These are phyloP conservation scores for Trichosporon asahii DNA, from an alignment of 1,284 basidiomycete genomes.

Conservation along the genomic window DNA sequence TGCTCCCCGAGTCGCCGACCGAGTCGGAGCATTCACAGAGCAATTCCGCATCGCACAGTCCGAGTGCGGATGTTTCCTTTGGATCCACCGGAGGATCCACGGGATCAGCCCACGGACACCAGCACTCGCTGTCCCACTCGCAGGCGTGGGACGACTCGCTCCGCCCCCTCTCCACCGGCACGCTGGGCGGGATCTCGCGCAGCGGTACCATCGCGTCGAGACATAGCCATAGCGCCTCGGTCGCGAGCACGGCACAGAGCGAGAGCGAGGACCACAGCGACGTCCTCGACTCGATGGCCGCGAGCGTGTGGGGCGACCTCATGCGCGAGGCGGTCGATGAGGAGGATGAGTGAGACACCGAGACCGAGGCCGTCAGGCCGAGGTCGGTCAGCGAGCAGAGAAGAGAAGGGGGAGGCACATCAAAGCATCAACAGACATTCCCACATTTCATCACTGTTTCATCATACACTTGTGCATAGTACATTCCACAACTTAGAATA, in stretches of 20 bases:
- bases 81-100: background rate
- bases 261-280: slow-evolving; percentile 26
- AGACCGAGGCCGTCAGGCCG: background rate
- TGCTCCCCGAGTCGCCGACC: background rate
- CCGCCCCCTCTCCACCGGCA: background rate
- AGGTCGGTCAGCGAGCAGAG: no score
- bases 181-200: background rate
- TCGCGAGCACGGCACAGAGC: slow-evolving; percentile 8
- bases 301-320: slow-evolving; percentile 50
- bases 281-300: slow-evolving; percentile 36
- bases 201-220: slow-evolving; percentile 6
- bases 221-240: slow-evolving; percentile 23
- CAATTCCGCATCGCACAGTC: background rate
- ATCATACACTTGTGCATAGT: no score
- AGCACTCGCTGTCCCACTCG: background rate
- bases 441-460: no score
- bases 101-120: background rate
- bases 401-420: background rate
- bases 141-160: slow-evolving; percentile 4
- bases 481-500: no score
- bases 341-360: slow-evolving; percentile 14
- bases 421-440: no score
- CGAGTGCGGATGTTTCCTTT: background rate
- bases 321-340: slow-evolving; percentile 48
- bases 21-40: slow-evolving; percentile 1